A percentile compares a stretch with the other conserved stretches of the same genome.
These are phyloP conservation scores for Spergularia azorica DNA, from an alignment of 179 eudicot species.

Conservation along the genomic window DNA sequence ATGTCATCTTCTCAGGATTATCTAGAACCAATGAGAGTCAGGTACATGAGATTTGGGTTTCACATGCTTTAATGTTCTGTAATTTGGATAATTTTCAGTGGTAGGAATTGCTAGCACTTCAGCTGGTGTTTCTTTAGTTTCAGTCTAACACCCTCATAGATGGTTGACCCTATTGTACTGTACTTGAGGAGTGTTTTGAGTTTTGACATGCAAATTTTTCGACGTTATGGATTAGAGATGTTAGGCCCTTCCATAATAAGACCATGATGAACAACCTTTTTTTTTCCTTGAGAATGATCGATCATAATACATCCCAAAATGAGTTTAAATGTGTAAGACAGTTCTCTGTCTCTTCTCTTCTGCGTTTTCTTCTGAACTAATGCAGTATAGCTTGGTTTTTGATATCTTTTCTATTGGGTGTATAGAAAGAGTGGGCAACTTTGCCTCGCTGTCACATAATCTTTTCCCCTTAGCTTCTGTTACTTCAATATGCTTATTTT, in stretches of 20 bases:
- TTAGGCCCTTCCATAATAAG: not conserved
- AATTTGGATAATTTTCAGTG: conserved; percentile 1
- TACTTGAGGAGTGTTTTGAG: not conserved
- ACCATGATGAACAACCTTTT: not conserved
- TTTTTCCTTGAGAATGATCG: not conserved
- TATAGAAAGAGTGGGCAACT: not conserved
- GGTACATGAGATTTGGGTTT: not conserved
- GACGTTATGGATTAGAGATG: not conserved
- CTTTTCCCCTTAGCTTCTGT: not conserved
- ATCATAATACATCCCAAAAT: too few species aligned
- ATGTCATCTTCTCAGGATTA: not conserved
- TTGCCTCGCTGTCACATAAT: not conserved
- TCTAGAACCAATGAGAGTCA: not conserved
- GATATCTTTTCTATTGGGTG: not conserved
- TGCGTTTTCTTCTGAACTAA: not conserved
- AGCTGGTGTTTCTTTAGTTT: not conserved
- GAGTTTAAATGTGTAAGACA: not conserved
- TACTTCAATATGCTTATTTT: not conserved
- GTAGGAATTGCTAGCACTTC: not conserved
- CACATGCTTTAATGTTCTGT: not conserved
- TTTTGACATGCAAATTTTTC: not conserved
- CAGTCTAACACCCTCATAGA: not conserved
- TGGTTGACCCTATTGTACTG: not conserved
- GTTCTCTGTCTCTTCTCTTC: not conserved
- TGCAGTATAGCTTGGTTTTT: not conserved